Evolutionary conservation across 2,329 filamentous ascomycete species (phyloP), one percentile per base, ranked within the genome.

Genomic region (Pyricularia sp.): DNA sequence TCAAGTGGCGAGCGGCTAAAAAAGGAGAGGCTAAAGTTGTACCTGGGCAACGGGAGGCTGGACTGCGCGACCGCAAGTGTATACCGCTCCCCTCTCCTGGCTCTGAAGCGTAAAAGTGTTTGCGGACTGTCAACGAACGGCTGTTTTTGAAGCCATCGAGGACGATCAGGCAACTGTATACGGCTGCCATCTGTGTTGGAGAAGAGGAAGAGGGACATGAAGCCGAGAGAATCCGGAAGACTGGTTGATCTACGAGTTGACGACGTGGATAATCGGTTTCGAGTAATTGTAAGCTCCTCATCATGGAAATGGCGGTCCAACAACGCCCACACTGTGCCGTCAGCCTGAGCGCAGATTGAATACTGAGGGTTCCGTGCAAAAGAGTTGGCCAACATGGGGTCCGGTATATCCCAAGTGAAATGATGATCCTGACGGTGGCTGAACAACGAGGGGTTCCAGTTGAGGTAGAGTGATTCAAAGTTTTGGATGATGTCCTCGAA

Each of bases 71-170:
- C 69, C 74, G 92, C 90, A 10, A 92, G 81, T 1, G 84, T 86
- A 72, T 86, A 85, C 1, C 77, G 73, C 7, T 76, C 77, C 63
- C 77, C 77, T 5, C 78, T 77, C 26, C 78, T 77, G 3, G 81
- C 83, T 31, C 92, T 86, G 70, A 97, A 85, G 69, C 91, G 89
- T 64, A 96, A 87, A 9, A 99, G 86, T 0, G 92, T 97, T 77
- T 98, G 96, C 1, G 93, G 93, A 2, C 94, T 96, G 78, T 97
- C 94, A 42, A 98, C 93, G 71, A 92, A 97, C n/a, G 92, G 92
- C 0, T 91, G 91, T 50, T 90, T 88, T 73, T 92, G 88, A 0
- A 92, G 77, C 7, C 88, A 87, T 69, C 74, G 71, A 4, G 73
- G 73, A 1, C 70, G 73, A 68, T 94, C 92, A 68, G 88, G 88